These are phyloP conservation scores for Sporothrix brasiliensis DNA, from an alignment of 2,329 filamentous ascomycete species.

Conservation along the genomic window DNA sequence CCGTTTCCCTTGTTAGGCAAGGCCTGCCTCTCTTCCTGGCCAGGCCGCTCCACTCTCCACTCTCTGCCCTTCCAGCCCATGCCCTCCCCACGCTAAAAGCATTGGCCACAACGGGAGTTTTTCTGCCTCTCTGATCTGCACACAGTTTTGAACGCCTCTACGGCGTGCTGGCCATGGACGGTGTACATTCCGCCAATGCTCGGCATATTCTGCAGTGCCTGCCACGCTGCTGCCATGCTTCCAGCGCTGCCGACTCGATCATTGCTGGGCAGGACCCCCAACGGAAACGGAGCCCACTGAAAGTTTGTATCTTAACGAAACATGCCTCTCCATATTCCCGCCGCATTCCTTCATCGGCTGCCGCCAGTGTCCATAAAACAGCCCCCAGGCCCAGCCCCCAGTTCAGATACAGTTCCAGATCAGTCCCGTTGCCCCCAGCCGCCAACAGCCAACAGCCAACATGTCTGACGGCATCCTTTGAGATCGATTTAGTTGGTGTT, in stretches of 20 bases:
- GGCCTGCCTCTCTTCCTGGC: not conserved
- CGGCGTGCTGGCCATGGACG: not conserved
- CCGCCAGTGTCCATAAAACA: not conserved
- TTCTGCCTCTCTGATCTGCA: conserved; percentile 8
- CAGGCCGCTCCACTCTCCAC: not conserved
- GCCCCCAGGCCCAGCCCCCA: conserved; percentile 5
- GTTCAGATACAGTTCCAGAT: not conserved
- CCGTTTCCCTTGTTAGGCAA: conserved; percentile 21
- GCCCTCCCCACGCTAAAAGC: not conserved
- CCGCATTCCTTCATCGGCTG: not conserved
- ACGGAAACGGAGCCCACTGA: not conserved
- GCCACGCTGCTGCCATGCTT: not conserved
- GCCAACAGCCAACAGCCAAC: not conserved
- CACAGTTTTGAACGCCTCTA: not conserved
- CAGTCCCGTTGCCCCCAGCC: no score
- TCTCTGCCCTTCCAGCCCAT: not conserved
- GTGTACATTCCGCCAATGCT: not conserved
- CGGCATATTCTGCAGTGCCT: not conserved
- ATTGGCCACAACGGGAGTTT: not conserved
- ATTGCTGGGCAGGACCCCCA: conserved; percentile 2
- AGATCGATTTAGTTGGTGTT: not conserved
- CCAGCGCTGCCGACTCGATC: not conserved
- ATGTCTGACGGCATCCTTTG: not conserved
- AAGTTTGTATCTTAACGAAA: not conserved
- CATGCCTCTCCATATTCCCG: not conserved